Evolutionary conservation across 768 basidiomycete species (phyloP).

Genomic region (Psilocybe azurescens): DNA sequence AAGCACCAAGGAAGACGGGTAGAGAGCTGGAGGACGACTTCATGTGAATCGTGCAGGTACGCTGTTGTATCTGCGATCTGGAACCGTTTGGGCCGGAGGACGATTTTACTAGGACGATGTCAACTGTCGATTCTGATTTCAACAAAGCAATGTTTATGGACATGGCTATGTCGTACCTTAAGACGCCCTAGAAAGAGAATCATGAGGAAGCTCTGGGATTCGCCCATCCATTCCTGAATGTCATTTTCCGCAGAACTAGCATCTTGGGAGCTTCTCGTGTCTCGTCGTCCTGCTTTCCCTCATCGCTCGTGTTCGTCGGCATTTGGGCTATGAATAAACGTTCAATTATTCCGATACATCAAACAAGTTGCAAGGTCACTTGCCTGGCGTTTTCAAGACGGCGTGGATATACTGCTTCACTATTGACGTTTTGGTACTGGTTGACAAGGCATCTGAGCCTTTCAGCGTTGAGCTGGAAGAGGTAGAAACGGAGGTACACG

Average conservation of each 20-base stretch:
- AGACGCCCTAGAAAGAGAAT: no score
- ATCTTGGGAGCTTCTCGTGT: no score
- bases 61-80: not conserved
- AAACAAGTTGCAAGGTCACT: not conserved
- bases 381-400: not conserved
- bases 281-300: no score
- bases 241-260: not conserved
- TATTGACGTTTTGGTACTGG: not conserved
- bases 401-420: not conserved
- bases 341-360: no score
- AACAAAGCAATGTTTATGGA: no score
- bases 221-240: not conserved
- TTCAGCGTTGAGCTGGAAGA: not conserved
- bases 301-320: no score
- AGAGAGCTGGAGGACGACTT: constrained; percentile 88
- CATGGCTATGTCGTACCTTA: no score
- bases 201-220: not conserved
- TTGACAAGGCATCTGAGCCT: not conserved
- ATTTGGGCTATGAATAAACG: no score
- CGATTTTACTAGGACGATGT: not conserved
- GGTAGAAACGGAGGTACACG: not conserved
- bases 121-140: not conserved
- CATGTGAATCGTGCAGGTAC: constrained; percentile 55
- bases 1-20: constrained; percentile 61
- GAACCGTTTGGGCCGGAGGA: not conserved